Evolutionary conservation across 208 protist species (phyloP).

Genomic region (Trypanosoma congolense): DNA sequence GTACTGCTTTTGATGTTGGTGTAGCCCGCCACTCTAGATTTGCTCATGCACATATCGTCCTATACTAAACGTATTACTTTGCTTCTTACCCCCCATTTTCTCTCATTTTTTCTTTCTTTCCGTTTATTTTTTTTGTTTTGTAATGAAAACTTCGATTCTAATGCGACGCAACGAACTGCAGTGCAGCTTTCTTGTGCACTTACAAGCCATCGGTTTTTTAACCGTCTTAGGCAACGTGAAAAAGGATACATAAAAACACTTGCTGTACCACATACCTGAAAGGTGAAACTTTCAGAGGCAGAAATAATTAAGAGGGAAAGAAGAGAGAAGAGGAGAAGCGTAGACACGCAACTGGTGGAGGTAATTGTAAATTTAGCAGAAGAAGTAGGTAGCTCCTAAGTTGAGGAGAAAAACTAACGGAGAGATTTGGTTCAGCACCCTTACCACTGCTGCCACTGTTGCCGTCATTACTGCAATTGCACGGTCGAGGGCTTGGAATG

Average conservation of each 20-base stretch:
- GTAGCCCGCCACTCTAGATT: too few relatives aligned
- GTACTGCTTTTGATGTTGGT: background rate
- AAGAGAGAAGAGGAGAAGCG: conserved; percentile 20
- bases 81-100: background rate
- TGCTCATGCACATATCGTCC: too few relatives aligned
- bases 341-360: too few relatives aligned
- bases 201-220: conserved; percentile 22
- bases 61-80: too few relatives aligned
- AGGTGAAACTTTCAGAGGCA: background rate
- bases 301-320: conserved; percentile 5
- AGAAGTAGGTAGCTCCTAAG: too few relatives aligned
- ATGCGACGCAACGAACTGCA: background rate
- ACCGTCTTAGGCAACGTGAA: conserved; percentile 5
- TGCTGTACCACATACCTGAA: background rate
- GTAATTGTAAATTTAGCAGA: too few relatives aligned
- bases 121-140: conserved; percentile 13
- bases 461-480: too few relatives aligned
- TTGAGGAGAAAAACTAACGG: too few relatives aligned
- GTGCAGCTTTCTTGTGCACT: conserved; percentile 12
- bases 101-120: background rate
- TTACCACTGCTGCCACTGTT: too few relatives aligned
- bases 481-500: too few relatives aligned
- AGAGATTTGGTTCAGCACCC: too few relatives aligned
- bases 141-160: conserved; percentile 13
- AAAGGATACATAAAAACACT: background rate